Conservation (phyloP, 768 basidiomycete species). For the Thelephora ganbajun region DNA sequence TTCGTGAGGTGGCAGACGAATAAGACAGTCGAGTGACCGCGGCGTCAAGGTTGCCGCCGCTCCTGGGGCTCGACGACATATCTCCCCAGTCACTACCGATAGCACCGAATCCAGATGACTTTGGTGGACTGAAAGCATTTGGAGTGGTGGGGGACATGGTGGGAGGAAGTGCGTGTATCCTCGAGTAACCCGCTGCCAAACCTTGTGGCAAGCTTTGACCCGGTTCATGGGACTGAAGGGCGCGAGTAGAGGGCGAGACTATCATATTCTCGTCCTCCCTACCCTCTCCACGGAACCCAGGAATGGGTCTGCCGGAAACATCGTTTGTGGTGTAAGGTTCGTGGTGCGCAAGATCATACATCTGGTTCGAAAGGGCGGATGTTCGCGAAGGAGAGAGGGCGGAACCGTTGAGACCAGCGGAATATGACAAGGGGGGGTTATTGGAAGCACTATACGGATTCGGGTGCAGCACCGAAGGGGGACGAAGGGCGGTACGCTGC, state of each 20-base stretch:
- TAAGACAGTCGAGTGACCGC: constrained; percentile 46
- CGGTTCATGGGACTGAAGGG: constrained; percentile 76
- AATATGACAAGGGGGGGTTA: constrained; percentile 7
- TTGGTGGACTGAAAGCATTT: constrained; percentile 14
- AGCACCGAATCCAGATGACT: not conserved
- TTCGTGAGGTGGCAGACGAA: constrained; percentile 31
- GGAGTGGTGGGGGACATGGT: constrained; percentile 23
- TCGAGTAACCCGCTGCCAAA: constrained; percentile 79
- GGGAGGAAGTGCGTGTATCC: constrained; percentile 62
- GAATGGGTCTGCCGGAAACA: constrained; percentile 19
- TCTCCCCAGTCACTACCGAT: constrained; percentile 12
- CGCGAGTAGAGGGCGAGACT: constrained; percentile 60
- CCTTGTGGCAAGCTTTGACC: constrained; percentile 88
- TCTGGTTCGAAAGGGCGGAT: constrained; percentile 10
- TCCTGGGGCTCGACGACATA: constrained; percentile 4
- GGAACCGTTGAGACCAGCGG: constrained; percentile 5
- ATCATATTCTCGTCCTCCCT: constrained; percentile 18
- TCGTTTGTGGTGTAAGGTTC: constrained; percentile 27
- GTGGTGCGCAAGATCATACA: constrained; percentile 16
- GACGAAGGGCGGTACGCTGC: constrained; percentile 16
- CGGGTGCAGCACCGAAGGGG: constrained; percentile 11
- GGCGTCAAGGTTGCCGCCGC: constrained; percentile 24
- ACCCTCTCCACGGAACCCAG: constrained; percentile 8
- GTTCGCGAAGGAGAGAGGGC: constrained; percentile 16
- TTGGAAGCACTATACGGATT: constrained; percentile 7